A percentile compares a stretch with the other conserved stretches of the same genome.
Conservation (phyloP, 2,329 filamentous ascomycete genomes). For the Orbilia javanica region DNA sequence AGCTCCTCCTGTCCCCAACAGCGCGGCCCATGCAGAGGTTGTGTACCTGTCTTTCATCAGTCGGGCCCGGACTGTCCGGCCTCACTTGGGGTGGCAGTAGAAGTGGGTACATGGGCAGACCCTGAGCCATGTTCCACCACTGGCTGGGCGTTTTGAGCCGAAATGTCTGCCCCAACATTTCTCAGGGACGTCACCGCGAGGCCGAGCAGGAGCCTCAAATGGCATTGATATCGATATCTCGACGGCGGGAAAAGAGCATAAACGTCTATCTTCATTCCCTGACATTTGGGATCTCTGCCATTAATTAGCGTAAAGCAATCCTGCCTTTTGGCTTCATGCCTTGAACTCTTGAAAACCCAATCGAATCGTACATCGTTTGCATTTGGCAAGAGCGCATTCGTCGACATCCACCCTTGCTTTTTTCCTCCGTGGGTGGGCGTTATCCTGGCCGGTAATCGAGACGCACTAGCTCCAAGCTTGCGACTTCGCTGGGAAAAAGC, state of each 20-base stretch:
- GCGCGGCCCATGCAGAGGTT: constrained; percentile 33
- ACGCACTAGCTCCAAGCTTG: constrained; percentile 39
- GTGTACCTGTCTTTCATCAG: background rate
- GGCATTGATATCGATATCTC: constrained; percentile 9
- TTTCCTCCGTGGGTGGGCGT: constrained; percentile 6
- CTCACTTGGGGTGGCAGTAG: constrained; percentile 11
- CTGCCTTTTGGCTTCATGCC: constrained; percentile 3
- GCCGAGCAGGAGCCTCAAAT: background rate
- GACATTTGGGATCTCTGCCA: background rate
- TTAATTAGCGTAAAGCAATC: background rate
- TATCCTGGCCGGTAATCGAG: constrained; percentile 21
- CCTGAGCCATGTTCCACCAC: constrained; percentile 41
- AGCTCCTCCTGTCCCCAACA: constrained; percentile 53
- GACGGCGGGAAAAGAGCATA: background rate
- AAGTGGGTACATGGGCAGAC: constrained; percentile 44
- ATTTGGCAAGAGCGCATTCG: constrained; percentile 40
- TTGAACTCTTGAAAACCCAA: background rate
- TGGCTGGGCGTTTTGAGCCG: constrained; percentile 13
- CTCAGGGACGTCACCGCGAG: constrained; percentile 28
- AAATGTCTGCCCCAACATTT: constrained; percentile 52
- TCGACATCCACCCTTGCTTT: constrained; percentile 36
- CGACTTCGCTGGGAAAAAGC: constrained; percentile 51
- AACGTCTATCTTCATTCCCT: background rate
- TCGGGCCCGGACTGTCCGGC: constrained; percentile 42
- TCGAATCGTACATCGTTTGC: constrained; percentile 36